Evolutionary conservation across 257 asterid genomes (phyloP), one percentile per base, ranked within the genome.

Genomic region (Nicotiana paniculata): DNA sequence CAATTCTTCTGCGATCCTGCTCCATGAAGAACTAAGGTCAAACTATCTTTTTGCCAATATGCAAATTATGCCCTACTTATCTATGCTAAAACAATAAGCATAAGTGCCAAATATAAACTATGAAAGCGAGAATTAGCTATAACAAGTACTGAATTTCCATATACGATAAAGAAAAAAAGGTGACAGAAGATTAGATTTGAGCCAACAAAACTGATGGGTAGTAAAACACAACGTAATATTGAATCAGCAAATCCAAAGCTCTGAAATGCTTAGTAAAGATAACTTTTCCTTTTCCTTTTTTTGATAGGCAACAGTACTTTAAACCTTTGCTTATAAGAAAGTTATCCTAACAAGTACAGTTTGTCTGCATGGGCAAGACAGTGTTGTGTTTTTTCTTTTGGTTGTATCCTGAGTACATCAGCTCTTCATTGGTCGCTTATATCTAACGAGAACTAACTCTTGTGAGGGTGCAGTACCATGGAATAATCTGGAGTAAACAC

Each of bases 1-100:
- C 99, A 66, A 93, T 94, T 86, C 87, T 92, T 94, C 98, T 90
- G 89, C 97, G 91, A 77, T 94, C 97, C 99, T 96, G 93, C 85
- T 79, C 85, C 87, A 88, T 59, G 70, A 89, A 81, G 82, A 86
- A 65, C 75, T 63, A 76, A 74, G 24, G 84, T 82, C 79, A 80
- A 81, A 30, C n/a, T 65, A 65, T 11, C 37, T 35, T 39, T 32
- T 82, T 63, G 63, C 46, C 63, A 26, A 37, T 26, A 28, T 67
- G 28, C 21, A 30, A 65, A 13, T 7, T 30, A 65, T 13, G 24
- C 24, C 67, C 15, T 46, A 72, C 11, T 72, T 39, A 21, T 70
- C 33, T 46, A 24, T 51, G 63, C 53, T 51, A 51, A 12, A 74
- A 48, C 4, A 74, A 74, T 15, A 48, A 26, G 43, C 24, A 26